Base-by-base conservation (phyloP, 768 basidiomycete genomes). In the Mycena maculata region DNA sequence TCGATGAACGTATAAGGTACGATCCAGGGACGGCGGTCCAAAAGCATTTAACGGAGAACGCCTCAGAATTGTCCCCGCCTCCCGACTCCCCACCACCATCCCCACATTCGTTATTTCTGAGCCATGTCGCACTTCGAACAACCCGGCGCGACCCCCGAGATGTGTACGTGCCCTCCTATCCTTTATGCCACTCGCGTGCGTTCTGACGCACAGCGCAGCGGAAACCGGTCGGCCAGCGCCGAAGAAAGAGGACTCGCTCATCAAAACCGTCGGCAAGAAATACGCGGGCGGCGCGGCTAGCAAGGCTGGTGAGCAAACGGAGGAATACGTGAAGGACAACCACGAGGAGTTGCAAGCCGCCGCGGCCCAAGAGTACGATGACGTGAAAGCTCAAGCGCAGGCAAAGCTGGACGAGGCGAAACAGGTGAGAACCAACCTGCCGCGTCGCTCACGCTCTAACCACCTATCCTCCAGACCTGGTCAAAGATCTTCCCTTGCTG, bases 401-500 rank as follows among this genome's bases (percentile, higher is more conserved):
- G 65, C 42, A 5, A 39, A 52, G 23, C 16, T 67, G 1, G 59
- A 71, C 9, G 47, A 63, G 3, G 69, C 69, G 20, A 71, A 71
- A 38, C 65, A 67, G 63, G 69, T 65, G 36, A 47, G 23, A 38
- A 25, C 16, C 23, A 52, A 25, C 6, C 20, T 6, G 25, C 28
- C 42, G 23, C 1, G 8, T 49, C 33, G 15, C n/a, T 12, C 41
- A 28, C 13, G 27, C 31, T 42, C 55, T 66, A 6, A 63, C 4
- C 4, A 4, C 16, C 5, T 30, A 13, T 15, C 33, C 12, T 6
- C 3, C 58, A 71, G 69, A 71, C 69, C 4, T 71, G 69, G 69
- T 8, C 65, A 8, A 71, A 71, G 60, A 71, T 71, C 18, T 71
- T 71, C 41, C 69, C 69, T 23, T 71, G 69, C n/a, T 71, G 69